These are phyloP conservation scores for Centaurea solstitialis DNA, from an alignment of 129 eudicot species.

Conservation along the genomic window DNA sequence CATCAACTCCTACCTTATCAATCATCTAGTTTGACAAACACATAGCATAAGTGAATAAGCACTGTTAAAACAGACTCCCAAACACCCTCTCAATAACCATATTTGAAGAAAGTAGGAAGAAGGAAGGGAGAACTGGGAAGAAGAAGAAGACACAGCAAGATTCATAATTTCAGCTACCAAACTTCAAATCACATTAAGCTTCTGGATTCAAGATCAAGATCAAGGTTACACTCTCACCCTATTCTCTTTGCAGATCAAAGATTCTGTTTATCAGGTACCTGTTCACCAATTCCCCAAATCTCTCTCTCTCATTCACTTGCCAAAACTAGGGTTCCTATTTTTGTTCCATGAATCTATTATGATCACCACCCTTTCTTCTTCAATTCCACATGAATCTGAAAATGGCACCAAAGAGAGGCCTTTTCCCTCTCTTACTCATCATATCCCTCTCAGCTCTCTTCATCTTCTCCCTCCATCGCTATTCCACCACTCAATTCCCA, in stretches of 20 bases:
- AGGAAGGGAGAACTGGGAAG: neutral
- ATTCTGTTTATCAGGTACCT: neutral
- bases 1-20: too few species aligned
- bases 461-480: conserved; percentile 48
- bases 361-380: too few species aligned
- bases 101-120: neutral
- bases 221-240: conserved; percentile 1
- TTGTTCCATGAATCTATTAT: too few species aligned
- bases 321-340: conserved; percentile 10
- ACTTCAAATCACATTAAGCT: neutral
- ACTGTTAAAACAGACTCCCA: too few species aligned
- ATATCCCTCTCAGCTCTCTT: conserved; percentile 33
- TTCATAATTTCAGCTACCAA: conserved; percentile 5
- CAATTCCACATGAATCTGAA: conserved; percentile 22
- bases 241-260: neutral
- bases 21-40: too few species aligned
- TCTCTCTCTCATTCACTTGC: too few species aligned
- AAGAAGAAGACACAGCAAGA: neutral
- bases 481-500: conserved; percentile 40
- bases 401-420: conserved; percentile 35
- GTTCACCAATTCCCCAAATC: conserved; percentile 10
- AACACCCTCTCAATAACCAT: too few species aligned
- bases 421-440: conserved; percentile 39
- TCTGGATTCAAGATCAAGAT: conserved; percentile 12
- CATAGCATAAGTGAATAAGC: too few species aligned